phyloP scores from a whole-genome alignment of 129 eudicot genomes.

The Tagetes patula region DNA sequence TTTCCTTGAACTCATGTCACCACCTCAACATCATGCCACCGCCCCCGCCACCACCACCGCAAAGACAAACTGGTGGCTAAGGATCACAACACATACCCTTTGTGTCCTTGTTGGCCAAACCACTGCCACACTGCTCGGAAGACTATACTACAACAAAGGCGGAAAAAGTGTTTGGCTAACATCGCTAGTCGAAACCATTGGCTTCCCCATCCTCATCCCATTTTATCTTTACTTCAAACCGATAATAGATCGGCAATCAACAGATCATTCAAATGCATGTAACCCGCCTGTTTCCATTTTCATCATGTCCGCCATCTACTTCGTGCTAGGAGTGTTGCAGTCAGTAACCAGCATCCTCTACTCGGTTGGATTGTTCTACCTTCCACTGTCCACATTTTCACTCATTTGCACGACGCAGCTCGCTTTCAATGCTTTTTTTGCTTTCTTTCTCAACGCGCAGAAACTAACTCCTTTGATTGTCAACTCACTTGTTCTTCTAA shows the following conservation, averaged over 20 bases:
- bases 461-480: conserved; percentile 30
- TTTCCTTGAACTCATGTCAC: conserved; percentile 22
- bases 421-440: conserved; percentile 38
- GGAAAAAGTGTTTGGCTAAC: conserved; percentile 44
- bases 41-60: not conserved
- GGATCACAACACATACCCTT: conserved; percentile 29
- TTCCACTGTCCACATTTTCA: conserved; percentile 36
- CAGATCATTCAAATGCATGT: conserved; percentile 2
- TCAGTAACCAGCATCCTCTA: conserved; percentile 28
- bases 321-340: conserved; percentile 26
- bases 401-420: conserved; percentile 39
- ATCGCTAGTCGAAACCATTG: conserved; percentile 32
- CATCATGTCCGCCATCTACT: conserved; percentile 25
- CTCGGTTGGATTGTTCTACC: conserved; percentile 35
- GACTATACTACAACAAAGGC: conserved; percentile 49
- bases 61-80: conserved; percentile 39
- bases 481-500: conserved; percentile 35
- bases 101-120: conserved; percentile 46
- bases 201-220: conserved; percentile 45
- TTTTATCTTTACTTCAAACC: conserved; percentile 34
- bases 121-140: conserved; percentile 35
- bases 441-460: conserved; percentile 36
- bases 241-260: not conserved
- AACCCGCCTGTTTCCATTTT: conserved; percentile 21
- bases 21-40: conserved; percentile 18